Conservation (phyloP, 768 basidiomycete genomes). For the Gloeophyllum trabeum region DNA sequence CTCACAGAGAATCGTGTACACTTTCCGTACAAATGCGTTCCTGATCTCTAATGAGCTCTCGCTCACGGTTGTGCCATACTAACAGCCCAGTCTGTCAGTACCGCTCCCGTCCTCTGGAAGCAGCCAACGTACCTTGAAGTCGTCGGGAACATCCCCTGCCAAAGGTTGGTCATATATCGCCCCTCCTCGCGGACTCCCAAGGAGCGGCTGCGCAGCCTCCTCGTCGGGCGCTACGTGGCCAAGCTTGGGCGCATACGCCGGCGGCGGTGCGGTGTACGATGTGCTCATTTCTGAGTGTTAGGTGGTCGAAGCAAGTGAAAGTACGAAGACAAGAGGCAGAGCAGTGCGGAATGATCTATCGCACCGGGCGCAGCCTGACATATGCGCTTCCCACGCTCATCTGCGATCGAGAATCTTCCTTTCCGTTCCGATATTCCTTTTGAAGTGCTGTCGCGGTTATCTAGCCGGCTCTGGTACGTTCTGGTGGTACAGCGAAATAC, state of each 20-base stretch:
- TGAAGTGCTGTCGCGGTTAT: too few relatives aligned
- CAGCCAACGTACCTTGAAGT: slow-evolving; percentile 66
- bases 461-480: too few relatives aligned
- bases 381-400: too few relatives aligned
- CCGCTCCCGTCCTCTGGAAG: too few relatives aligned
- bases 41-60: slow-evolving; percentile 73
- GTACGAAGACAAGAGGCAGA: neutral
- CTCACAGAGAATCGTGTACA: slow-evolving; percentile 83
- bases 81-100: slow-evolving; percentile 5
- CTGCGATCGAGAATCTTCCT: too few relatives aligned
- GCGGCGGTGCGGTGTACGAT: neutral
- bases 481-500: too few relatives aligned
- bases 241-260: neutral
- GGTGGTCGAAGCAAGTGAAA: neutral
- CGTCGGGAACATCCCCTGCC: slow-evolving; percentile 73
- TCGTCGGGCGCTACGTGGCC: neutral
- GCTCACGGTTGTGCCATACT: slow-evolving; percentile 77
- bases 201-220: slow-evolving; percentile 33
- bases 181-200: slow-evolving; percentile 25
- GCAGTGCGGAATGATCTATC: too few relatives aligned
- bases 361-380: too few relatives aligned
- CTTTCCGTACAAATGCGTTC: slow-evolving; percentile 82
- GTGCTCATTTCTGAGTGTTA: too few relatives aligned
- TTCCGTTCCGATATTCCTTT: too few relatives aligned
- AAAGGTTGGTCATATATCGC: slow-evolving; percentile 68